Conservation (phyloP, 805 yeast species). For the Myxozyma neotropica region DNA sequence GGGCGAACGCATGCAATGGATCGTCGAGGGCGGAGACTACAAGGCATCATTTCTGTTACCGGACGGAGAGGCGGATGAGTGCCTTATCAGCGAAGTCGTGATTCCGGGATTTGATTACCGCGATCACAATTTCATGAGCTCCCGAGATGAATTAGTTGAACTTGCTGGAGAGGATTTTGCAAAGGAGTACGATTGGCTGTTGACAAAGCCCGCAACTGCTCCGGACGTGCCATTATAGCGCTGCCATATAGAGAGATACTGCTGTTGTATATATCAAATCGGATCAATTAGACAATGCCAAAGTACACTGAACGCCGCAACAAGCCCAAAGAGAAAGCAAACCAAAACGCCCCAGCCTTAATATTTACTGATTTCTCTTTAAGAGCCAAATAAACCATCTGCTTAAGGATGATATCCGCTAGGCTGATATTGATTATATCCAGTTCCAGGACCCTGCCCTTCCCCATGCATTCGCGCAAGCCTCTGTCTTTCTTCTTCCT, state of each 20-base stretch:
- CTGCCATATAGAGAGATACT: background rate
- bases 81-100: constrained; percentile 49
- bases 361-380: background rate
- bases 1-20: constrained; percentile 59
- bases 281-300: background rate
- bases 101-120: constrained; percentile 64
- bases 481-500: background rate
- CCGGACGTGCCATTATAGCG: constrained; percentile 1
- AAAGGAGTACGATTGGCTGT: constrained; percentile 44
- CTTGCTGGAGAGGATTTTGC: constrained; percentile 47
- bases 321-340: background rate
- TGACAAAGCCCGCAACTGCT: constrained; percentile 37
- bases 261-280: background rate
- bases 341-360: background rate
- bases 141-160: constrained; percentile 37
- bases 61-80: constrained; percentile 36
- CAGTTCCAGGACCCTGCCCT: constrained; percentile 17
- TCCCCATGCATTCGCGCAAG: background rate
- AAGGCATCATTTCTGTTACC: constrained; percentile 52
- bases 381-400: background rate
- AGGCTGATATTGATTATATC: constrained; percentile 17
- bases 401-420: constrained; percentile 10
- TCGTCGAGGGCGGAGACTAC: constrained; percentile 62
- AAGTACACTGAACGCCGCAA: background rate
- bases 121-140: constrained; percentile 53